Conservation (phyloP, 768 basidiomycete species). For the Amanita phalloides region DNA sequence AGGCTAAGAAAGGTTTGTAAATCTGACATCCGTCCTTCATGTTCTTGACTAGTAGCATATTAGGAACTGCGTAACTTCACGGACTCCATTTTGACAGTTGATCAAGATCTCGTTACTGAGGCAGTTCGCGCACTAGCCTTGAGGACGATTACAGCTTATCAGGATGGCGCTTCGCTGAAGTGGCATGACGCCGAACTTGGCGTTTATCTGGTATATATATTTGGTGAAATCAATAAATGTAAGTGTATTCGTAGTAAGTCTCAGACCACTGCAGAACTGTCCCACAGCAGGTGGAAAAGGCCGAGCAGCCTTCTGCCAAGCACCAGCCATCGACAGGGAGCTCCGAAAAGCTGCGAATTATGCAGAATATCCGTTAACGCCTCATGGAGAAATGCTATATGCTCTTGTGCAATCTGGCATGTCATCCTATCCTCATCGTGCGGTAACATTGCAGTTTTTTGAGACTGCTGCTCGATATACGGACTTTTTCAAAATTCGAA, state of each 20-base stretch:
- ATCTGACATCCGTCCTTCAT: not conserved
- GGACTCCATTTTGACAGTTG: constrained; percentile 80
- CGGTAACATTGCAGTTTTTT: constrained; percentile 85
- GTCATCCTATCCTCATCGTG: constrained; percentile 70
- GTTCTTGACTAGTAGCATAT: constrained; percentile 10
- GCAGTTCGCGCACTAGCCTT: constrained; percentile 66
- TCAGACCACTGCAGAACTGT: not conserved
- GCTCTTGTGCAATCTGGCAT: constrained; percentile 79
- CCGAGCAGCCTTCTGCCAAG: constrained; percentile 76
- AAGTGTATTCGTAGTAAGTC: constrained; percentile 13
- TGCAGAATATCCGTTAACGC: constrained; percentile 74
- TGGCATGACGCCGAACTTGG: constrained; percentile 95
- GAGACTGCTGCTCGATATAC: constrained; percentile 87
- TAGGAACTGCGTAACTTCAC: constrained; percentile 80
- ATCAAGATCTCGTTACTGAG: constrained; percentile 75
- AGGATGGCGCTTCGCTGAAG: constrained; percentile 50
- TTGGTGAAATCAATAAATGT: constrained; percentile 91
- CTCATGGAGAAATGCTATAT: constrained; percentile 83
- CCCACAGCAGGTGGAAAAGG: constrained; percentile 65
- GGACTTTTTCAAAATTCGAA: constrained; percentile 94
- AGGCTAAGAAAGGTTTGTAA: constrained; percentile 67
- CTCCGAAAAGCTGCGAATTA: constrained; percentile 60
- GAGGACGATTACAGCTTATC: constrained; percentile 63
- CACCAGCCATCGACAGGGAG: constrained; percentile 58
- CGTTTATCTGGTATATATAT: constrained; percentile 87